Evolutionary conservation across 208 protist species (phyloP), one percentile per base, ranked within the genome.

Genomic region (Trypanosoma boissoni): DNA sequence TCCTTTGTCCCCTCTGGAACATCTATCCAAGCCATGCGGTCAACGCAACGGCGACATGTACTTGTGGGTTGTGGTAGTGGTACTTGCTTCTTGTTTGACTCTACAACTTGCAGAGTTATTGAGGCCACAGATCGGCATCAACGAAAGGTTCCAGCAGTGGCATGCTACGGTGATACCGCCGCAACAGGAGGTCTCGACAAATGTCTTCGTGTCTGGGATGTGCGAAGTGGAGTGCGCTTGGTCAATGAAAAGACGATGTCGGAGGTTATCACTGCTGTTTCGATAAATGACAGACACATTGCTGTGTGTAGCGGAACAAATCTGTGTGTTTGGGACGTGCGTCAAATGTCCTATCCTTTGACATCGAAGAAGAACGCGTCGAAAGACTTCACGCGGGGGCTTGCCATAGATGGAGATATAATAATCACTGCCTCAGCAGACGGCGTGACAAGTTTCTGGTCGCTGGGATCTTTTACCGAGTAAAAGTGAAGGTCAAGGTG

Each of bases 341-440:
- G 88, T 37, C 87, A 81, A 27, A 57, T 87, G 65, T 49, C 68
- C 29, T 58, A 54, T 24, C 75, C 84, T 18, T 42, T 91, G 48
- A 80, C 84, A 24, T 64, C 70, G 1, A 87, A 83, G 48, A 56
- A 78, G 27, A 86, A 86, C 37, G 88, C 88, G 16, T 94, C 84
- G 88, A 88, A 86, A 55, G 84, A 90, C 44, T 64, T 94, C 18
- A 94, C 88, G 20, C 78, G 88, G 28, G 88, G 88, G 1, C 68
- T 94, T n/a, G 78, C 89, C 29, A 84, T 94, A 37, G 83, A 90
- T 39, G 80, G 65, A 20, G 80, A 85, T 55, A 61, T 64, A 3
- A 74, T 94, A 31, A 77, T 94, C 23, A 94, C 82, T 18, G 88
- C 88, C 8, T 94, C 88, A 43, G 88, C 90, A 14, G 88, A 94